A percentile compares a stretch with the other conserved stretches of the same genome.
Conservation (phyloP, 768 basidiomycete species). For the Termitomyces sp. region DNA sequence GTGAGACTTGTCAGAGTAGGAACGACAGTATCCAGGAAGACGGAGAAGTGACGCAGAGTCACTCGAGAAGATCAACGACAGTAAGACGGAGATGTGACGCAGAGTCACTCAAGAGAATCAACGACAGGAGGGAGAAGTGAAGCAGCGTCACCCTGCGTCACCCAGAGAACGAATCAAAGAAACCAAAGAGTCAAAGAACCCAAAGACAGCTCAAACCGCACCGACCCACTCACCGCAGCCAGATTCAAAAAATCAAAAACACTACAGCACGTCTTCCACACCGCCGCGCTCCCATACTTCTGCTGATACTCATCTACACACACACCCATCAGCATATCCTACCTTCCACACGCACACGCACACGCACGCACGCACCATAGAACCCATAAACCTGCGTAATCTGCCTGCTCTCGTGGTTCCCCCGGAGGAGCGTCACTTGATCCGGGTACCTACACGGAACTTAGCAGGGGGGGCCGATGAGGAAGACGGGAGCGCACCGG, state of each 20-base stretch:
- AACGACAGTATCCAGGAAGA: too few relatives aligned
- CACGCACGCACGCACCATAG: conserved; percentile 69
- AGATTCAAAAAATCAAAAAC: conserved; percentile 96
- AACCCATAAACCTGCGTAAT: conserved; percentile 99
- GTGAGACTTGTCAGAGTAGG: background rate
- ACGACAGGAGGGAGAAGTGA: too few relatives aligned
- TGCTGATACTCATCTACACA: conserved; percentile 92
- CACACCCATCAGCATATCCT: background rate
- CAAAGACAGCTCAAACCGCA: too few relatives aligned
- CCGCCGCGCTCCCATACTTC: conserved; percentile 92
- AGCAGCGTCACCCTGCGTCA: too few relatives aligned
- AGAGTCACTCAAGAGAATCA: too few relatives aligned
- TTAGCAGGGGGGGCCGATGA: too few relatives aligned
- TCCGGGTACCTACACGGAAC: conserved; percentile 75
- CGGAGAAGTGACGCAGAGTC: too few relatives aligned
- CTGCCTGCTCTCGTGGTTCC: conserved; percentile 96
- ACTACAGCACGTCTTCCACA: conserved; percentile 96
- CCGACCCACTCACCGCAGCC: conserved; percentile 75
- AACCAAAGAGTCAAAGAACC: too few relatives aligned
- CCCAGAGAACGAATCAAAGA: too few relatives aligned
- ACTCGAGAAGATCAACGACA: too few relatives aligned
- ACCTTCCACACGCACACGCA: conserved; percentile 4
- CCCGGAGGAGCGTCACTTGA: conserved; percentile 84
- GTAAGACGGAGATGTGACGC: too few relatives aligned
- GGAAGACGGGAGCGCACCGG: conserved; percentile 43